Conservation (phyloP, 108 stramenopile genomes). For the Conticribra weissflogii region DNA sequence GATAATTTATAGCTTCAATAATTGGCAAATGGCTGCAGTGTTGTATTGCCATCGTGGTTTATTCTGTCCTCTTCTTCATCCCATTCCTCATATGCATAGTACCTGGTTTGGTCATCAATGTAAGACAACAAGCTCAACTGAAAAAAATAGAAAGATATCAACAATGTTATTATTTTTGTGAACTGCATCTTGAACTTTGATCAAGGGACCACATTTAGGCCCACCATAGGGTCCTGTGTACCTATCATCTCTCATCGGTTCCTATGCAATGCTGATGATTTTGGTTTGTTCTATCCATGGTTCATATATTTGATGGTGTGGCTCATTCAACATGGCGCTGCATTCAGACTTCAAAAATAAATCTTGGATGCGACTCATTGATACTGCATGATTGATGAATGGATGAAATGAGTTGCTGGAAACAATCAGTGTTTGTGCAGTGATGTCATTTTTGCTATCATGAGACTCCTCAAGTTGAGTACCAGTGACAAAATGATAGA, state of each 20-base stretch:
- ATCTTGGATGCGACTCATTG: not conserved
- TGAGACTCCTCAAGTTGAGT: constrained; percentile 12
- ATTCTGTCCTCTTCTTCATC: not conserved
- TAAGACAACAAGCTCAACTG: not conserved
- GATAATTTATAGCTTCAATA: not conserved
- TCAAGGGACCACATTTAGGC: not conserved
- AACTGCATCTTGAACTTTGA: not conserved
- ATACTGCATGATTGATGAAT: not conserved
- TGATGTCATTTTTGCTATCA: not conserved
- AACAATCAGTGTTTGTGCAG: constrained; percentile 5
- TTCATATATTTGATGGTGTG: not conserved
- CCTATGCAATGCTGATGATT: not conserved
- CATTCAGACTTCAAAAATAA: not conserved
- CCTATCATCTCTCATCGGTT: not conserved
- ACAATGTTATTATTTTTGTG: not conserved
- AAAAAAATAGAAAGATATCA: not conserved
- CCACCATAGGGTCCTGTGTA: not conserved
- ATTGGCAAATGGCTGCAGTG: not conserved
- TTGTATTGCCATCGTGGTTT: not conserved
- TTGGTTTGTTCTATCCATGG: not conserved
- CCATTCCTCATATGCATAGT: not conserved
- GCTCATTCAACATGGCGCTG: not conserved
- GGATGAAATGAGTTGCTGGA: not conserved
- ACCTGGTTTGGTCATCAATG: not conserved
- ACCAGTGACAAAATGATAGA: constrained; percentile 10